Percentiles rank a stretch among this genome's conserved stretches.
Conservation (phyloP, 78 protist species). For the Dictyostelium intermedium region DNA sequence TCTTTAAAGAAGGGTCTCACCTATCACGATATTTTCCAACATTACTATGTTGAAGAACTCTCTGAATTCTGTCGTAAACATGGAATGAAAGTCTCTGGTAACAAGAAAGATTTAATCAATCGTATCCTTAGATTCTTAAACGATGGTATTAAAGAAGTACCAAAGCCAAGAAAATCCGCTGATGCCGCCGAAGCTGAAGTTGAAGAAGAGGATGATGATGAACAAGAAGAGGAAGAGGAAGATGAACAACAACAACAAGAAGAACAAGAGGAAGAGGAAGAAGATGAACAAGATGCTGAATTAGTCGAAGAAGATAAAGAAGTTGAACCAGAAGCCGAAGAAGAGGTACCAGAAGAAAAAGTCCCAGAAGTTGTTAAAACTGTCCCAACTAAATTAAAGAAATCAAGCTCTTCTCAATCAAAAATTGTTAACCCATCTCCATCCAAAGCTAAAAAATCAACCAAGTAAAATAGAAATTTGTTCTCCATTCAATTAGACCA, state of each 20-base stretch:
- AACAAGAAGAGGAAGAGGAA: neutral
- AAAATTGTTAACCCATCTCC: neutral
- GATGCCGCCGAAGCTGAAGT: neutral
- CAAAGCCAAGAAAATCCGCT: neutral
- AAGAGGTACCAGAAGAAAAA: neutral
- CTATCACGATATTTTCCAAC: constrained; percentile 77
- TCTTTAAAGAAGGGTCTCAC: constrained; percentile 18
- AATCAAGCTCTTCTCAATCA: neutral
- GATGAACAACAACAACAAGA: neutral
- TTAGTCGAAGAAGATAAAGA: neutral
- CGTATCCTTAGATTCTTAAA: constrained; percentile 60
- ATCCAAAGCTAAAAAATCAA: neutral
- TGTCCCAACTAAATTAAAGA: neutral
- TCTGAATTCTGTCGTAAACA: constrained; percentile 32
- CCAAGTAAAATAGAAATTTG: too few relatives aligned
- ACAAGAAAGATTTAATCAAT: constrained; percentile 49
- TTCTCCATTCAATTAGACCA: neutral
- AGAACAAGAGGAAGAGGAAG: neutral
- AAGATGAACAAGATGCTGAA: neutral
- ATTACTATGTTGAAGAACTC: constrained; percentile 68
- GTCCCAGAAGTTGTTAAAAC: neutral
- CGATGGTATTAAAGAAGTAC: neutral
- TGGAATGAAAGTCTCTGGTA: constrained; percentile 41
- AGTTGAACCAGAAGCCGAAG: neutral
- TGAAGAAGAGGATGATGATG: neutral